Evolutionary conservation across 1,139 yeast species (phyloP), one percentile per base, ranked within the genome.

Genomic region (Candida sojae): DNA sequence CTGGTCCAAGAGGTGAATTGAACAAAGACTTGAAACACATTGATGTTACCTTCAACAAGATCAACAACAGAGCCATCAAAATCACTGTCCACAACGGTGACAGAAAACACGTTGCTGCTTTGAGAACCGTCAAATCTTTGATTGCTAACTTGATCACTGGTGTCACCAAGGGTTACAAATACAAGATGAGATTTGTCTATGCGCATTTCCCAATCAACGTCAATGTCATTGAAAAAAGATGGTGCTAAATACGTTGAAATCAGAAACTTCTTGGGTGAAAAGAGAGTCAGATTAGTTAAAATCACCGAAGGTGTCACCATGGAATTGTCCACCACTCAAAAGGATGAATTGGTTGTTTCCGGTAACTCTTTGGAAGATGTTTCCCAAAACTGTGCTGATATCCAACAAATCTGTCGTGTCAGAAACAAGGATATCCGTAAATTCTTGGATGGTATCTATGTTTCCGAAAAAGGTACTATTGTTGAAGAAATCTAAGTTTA

Each of bases 131-230:
- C 77, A 91, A 91, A 82, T 89, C 98, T 63, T 82, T 93, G 72
- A 82, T 93, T 68, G 74, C 90, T 71, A 93, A 95, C 90, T 78
- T 93, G 85, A 79, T 93, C 80, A 89, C 89, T 62, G 99, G 99
- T 88, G 99, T 93, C 71, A 93, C 99, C 76, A 87, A 87, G 83
- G 98, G 99, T 77, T 93, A 81, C 96, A 86, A 88, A 81, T 93
- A 93, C 96, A 93, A 93, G 91, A 86, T 93, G 97, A 90, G 98
- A 84, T 92, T 91, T 77, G 99, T 93, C 63, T 95, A 93, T 75
- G 99, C 99, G 86, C 99, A 95, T 89, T 93, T 93, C 96, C 99
- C 99, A 75, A 95, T 95, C 80, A 93, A 95, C 79, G 97, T 93
- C 65, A 93, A 92, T 84, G 74, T 85, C 61, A 71, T 85, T 67